A percentile compares a stretch with the other conserved stretches of the same genome.
Evolutionary conservation across 495 filamentous ascomycete genomes (phyloP).

Genomic region (Penicillium maclennaniae): DNA sequence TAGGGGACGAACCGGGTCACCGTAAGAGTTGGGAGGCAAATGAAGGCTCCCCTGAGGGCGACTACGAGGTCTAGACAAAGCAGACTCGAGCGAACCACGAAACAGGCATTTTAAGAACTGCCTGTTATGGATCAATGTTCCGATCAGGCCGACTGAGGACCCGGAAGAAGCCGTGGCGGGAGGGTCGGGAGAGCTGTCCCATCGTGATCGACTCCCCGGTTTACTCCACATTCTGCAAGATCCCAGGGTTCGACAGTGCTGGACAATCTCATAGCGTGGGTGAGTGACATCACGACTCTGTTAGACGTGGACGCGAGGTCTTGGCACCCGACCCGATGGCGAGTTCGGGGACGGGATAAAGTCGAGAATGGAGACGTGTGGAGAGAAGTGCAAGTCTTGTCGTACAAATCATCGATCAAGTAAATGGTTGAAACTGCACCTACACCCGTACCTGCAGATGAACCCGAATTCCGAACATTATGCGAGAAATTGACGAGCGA

Average conservation of each 20-base stretch:
- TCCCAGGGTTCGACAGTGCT: constrained; percentile 13
- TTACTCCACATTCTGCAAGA: not conserved
- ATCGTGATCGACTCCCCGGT: not conserved
- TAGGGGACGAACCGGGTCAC: not conserved
- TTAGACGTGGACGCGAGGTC: not conserved
- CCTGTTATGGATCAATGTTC: not conserved
- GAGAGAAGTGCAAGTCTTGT: too few species aligned
- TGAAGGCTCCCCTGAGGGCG: not conserved
- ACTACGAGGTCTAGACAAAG: not conserved
- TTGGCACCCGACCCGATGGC: not conserved
- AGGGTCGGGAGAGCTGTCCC: not conserved
- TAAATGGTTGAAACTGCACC: not conserved
- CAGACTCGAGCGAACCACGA: not conserved
- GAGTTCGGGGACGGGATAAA: not conserved
- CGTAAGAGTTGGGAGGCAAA: not conserved
- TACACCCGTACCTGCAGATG: too few species aligned
- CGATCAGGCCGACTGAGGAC: not conserved
- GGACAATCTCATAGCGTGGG: constrained; percentile 4
- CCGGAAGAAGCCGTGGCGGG: not conserved
- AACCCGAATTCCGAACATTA: too few species aligned
- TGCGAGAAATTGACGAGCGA: not conserved
- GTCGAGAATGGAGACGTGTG: not conserved
- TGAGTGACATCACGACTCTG: constrained; percentile 19
- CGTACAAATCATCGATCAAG: not conserved
- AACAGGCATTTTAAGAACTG: not conserved